Percentiles rank a stretch among this genome's conserved stretches.
These are phyloP conservation scores for Scheffersomyces titani DNA, from an alignment of 1,139 yeast genomes.

Conservation along the genomic window DNA sequence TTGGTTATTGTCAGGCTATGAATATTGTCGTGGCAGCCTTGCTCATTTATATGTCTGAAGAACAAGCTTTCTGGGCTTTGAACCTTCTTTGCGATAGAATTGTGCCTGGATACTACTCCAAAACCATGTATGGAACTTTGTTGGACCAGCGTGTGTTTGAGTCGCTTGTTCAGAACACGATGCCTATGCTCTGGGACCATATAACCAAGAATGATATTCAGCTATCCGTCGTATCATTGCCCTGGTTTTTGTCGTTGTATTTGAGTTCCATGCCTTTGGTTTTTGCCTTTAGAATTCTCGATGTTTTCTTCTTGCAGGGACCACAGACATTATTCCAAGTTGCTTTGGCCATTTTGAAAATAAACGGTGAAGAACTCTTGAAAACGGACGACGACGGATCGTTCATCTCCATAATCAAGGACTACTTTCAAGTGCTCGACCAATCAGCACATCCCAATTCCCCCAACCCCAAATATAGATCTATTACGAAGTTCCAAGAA, in stretches of 20 bases:
- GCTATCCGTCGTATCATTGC: slow-evolving; percentile 89
- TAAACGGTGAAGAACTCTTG: slow-evolving; percentile 83
- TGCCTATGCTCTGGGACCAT: slow-evolving; percentile 90
- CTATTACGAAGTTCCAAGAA: slow-evolving; percentile 85
- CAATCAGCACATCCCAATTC: slow-evolving; percentile 80
- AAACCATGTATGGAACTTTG: slow-evolving; percentile 96
- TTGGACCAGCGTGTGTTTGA: slow-evolving; percentile 94
- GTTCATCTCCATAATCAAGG: slow-evolving; percentile 81
- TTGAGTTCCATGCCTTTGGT: slow-evolving; percentile 93
- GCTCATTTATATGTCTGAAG: slow-evolving; percentile 91
- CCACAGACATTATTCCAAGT: slow-evolving; percentile 89
- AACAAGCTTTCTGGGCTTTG: slow-evolving; percentile 95
- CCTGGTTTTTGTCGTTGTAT: slow-evolving; percentile 93
- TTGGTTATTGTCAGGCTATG: slow-evolving; percentile 99
- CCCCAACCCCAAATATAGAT: slow-evolving; percentile 59
- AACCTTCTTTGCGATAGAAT: slow-evolving; percentile 79
- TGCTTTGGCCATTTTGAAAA: slow-evolving; percentile 81
- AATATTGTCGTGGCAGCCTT: slow-evolving; percentile 95
- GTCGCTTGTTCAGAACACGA: slow-evolving; percentile 80
- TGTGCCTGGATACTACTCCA: slow-evolving; percentile 95
- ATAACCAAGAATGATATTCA: slow-evolving; percentile 80
- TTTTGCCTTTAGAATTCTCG: slow-evolving; percentile 89
- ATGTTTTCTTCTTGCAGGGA: slow-evolving; percentile 89
- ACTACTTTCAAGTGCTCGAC: slow-evolving; percentile 76
- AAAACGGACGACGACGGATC: slow-evolving; percentile 89